These are phyloP conservation scores for Thelonectria rubi DNA, from an alignment of 2,329 filamentous ascomycete species.

Conservation along the genomic window DNA sequence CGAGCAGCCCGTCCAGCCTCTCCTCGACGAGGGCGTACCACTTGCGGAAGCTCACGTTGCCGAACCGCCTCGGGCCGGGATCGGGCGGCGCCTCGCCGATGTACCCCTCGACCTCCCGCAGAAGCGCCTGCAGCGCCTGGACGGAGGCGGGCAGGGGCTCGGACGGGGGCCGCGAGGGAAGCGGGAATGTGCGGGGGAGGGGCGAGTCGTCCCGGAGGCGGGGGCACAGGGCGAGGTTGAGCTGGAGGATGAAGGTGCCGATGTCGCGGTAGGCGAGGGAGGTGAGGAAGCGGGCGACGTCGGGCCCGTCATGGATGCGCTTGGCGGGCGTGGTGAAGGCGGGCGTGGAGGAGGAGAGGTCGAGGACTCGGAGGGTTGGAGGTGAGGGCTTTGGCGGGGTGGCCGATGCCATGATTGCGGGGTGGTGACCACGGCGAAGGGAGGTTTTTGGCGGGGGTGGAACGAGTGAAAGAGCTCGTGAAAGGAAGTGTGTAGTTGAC, in stretches of 20 bases:
- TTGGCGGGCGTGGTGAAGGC: constrained; percentile 78
- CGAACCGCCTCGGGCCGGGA: constrained; percentile 86
- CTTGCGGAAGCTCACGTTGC: constrained; percentile 87
- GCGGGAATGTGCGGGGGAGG: constrained; percentile 52
- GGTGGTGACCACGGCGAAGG: background rate
- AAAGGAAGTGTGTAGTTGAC: background rate
- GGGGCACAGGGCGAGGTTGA: constrained; percentile 88
- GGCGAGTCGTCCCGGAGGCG: constrained; percentile 55
- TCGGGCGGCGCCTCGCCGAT: constrained; percentile 85
- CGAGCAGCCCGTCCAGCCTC: constrained; percentile 55
- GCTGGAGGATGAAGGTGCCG: constrained; percentile 85
- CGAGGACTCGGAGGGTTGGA: constrained; percentile 57
- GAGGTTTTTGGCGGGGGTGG: background rate
- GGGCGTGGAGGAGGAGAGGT: constrained; percentile 53
- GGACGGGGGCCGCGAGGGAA: constrained; percentile 52
- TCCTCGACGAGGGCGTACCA: constrained; percentile 80
- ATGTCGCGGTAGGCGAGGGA: constrained; percentile 89
- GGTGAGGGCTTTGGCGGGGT: constrained; percentile 34
- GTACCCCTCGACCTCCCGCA: constrained; percentile 71
- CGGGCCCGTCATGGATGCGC: constrained; percentile 82
- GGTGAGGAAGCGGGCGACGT: constrained; percentile 82
- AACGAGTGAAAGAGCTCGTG: background rate
- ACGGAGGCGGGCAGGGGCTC: constrained; percentile 60
- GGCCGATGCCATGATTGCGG: constrained; percentile 35
- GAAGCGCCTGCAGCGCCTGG: constrained; percentile 69